phyloP scores from a whole-genome alignment of 2,329 filamentous ascomycete genomes.

The Corinectria fuckeliana region DNA sequence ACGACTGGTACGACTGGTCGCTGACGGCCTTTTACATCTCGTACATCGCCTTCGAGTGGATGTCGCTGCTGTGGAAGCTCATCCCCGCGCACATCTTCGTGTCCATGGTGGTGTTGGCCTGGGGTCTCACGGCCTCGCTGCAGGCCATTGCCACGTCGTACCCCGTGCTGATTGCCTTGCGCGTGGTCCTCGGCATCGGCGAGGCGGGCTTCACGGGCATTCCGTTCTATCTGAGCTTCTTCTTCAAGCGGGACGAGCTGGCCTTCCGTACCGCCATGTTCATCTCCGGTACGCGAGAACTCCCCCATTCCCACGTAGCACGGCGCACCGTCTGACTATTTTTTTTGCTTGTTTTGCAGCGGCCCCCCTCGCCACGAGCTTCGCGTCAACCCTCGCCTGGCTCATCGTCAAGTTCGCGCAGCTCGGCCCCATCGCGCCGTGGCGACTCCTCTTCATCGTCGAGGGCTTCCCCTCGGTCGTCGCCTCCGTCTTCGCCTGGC shows the following conservation, averaged over 20 bases:
- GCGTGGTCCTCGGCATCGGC: slow-evolving; percentile 65
- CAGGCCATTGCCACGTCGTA: slow-evolving; percentile 73
- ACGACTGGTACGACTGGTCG: slow-evolving; percentile 65
- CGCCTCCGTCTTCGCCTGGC: slow-evolving; percentile 76
- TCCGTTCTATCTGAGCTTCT: slow-evolving; percentile 69
- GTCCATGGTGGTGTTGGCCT: slow-evolving; percentile 70
- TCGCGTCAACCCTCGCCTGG: slow-evolving; percentile 82
- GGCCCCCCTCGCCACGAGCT: slow-evolving; percentile 77
- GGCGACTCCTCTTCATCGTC: slow-evolving; percentile 83
- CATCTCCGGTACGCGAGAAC: slow-evolving; percentile 65
- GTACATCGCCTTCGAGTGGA: slow-evolving; percentile 71
- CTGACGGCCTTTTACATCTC: slow-evolving; percentile 67
- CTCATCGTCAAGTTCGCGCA: slow-evolving; percentile 74
- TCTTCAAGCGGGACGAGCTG: slow-evolving; percentile 72
- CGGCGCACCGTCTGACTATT: neutral
- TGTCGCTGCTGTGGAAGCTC: slow-evolving; percentile 66
- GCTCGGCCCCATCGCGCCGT: slow-evolving; percentile 73
- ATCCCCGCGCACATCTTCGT: slow-evolving; percentile 67
- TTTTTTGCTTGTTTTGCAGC: slow-evolving; percentile 64
- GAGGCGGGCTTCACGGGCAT: slow-evolving; percentile 71
- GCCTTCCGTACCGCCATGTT: slow-evolving; percentile 87
- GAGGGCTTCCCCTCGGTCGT: slow-evolving; percentile 87
- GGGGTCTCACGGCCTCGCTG: slow-evolving; percentile 80
- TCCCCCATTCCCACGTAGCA: slow-evolving; percentile 19
- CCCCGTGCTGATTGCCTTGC: slow-evolving; percentile 60